phyloP scores from a whole-genome alignment of 176 grass and related monocot species.

The Ananas comosus region DNA sequence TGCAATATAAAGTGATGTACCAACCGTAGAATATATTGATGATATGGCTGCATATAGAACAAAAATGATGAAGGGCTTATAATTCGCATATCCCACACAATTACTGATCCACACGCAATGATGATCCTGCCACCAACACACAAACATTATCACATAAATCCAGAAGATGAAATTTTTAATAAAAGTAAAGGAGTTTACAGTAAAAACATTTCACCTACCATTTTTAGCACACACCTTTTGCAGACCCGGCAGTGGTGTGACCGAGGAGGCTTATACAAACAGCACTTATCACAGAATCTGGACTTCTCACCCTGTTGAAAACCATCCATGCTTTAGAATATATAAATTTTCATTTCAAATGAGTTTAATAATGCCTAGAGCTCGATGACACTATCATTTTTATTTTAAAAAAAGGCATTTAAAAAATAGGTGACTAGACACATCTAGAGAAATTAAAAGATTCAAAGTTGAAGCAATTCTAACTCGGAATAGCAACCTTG shows the following conservation, averaged over 20 bases:
- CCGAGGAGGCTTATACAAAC: constrained; percentile 66
- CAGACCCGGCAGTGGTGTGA: constrained; percentile 80
- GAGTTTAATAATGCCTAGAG: neutral
- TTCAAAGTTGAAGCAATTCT: neutral
- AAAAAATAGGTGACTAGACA: neutral
- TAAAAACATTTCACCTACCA: constrained; percentile 41
- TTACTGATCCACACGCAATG: constrained; percentile 97
- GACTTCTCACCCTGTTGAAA: constrained; percentile 47
- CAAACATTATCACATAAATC: neutral
- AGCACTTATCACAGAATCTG: constrained; percentile 84
- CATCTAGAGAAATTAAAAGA: too few relatives aligned
- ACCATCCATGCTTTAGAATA: neutral
- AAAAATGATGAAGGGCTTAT: constrained; percentile 79
- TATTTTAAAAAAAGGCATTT: neutral
- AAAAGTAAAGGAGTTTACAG: neutral
- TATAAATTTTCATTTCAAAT: neutral
- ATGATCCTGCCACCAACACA: constrained; percentile 66
- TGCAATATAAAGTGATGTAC: constrained; percentile 8
- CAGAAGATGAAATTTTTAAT: neutral
- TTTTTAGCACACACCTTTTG: constrained; percentile 92
- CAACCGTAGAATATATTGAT: constrained; percentile 77
- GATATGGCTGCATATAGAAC: constrained; percentile 67
- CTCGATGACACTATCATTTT: neutral
- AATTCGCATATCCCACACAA: constrained; percentile 90
- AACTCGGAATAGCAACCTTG: neutral